Base-by-base conservation (phyloP, 805 yeast species). In the Suhomyces pyralidae region DNA sequence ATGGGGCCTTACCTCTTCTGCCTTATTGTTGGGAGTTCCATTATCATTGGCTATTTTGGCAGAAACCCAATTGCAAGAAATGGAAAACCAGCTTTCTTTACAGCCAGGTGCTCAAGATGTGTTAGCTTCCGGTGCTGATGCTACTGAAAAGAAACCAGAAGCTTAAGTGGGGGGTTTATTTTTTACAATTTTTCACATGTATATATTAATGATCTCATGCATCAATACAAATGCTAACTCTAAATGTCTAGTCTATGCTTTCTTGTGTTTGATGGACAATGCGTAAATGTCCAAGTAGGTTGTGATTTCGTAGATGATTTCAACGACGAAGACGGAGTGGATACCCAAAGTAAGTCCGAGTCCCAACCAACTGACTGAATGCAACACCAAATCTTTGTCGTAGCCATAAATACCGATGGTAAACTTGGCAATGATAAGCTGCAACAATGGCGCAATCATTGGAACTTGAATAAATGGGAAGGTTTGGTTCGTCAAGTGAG, bases 1-100 rank as follows among this genome's bases (percentile, higher is more conserved):
- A 60, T 94, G 98, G 98, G 81, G 87, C 55, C 58, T 90, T 52
- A 84, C 97, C 10, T 85, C 98, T 10, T 82, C 94, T 42, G 84
- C 89, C 42, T 76, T 94, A 62, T 81, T 94, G 57, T 77, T 94
- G 62, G 97, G 97, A 68, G 96, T 91, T 46, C 99, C 99, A 58
- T 80, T 90, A 62, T 85, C 97, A 7, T 78, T 94, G 63, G 86
- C 97, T 50, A 88, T 94, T 62, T 79, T 94, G 63, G 85, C 91
- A 55, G 97, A 93, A 77, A 96, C 91, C 68, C 97, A 93, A 77
- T 81, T 92, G 69, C 84, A 86, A 67, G 97, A 92, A 76, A 81
- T 90, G 86, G 97, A 92, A 78, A 90, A 88, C 77, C 94, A 91
- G 68, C 85, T 90, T 80, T 83, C 86, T 53, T 75, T 87, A 65